These are phyloP conservation scores for Thalassiosira mediterranea DNA, from an alignment of 352 stramenopile species.

Conservation along the genomic window DNA sequence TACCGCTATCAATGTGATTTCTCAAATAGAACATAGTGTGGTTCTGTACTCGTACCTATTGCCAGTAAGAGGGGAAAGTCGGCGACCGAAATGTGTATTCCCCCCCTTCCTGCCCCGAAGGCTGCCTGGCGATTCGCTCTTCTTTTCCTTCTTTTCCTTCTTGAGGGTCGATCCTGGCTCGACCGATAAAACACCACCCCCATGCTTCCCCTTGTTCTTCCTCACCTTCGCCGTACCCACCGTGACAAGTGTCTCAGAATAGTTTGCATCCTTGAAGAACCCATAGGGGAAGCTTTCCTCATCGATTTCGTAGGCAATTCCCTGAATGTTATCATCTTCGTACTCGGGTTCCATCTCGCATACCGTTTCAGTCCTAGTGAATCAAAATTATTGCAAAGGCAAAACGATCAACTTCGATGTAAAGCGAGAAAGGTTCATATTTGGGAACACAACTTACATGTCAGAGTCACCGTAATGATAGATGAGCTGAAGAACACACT, in stretches of 20 bases:
- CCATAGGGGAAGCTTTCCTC: background rate
- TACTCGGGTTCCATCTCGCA: constrained; percentile 15
- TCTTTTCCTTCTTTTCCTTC: constrained; percentile 12
- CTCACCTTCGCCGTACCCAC: background rate
- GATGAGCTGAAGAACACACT: constrained; percentile 2
- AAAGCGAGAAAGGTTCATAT: background rate
- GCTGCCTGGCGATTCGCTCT: background rate
- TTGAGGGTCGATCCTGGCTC: constrained; percentile 3
- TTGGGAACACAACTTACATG: background rate
- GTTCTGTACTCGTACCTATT: too few species aligned
- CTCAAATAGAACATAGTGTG: too few species aligned
- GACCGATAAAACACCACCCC: constrained; percentile 1
- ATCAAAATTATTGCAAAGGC: background rate
- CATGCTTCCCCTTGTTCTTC: background rate
- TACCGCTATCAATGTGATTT: too few species aligned
- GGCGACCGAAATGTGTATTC: background rate
- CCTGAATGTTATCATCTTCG: constrained; percentile 12
- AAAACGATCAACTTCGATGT: background rate
- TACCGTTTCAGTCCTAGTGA: background rate
- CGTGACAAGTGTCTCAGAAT: constrained; percentile 9
- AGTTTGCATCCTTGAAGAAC: constrained; percentile 13
- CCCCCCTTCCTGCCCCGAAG: background rate
- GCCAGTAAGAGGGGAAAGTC: background rate
- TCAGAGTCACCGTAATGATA: background rate
- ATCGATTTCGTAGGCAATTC: constrained; percentile 13